Conservation (phyloP, 805 yeast species). For the Lipomyces sp. region DNA sequence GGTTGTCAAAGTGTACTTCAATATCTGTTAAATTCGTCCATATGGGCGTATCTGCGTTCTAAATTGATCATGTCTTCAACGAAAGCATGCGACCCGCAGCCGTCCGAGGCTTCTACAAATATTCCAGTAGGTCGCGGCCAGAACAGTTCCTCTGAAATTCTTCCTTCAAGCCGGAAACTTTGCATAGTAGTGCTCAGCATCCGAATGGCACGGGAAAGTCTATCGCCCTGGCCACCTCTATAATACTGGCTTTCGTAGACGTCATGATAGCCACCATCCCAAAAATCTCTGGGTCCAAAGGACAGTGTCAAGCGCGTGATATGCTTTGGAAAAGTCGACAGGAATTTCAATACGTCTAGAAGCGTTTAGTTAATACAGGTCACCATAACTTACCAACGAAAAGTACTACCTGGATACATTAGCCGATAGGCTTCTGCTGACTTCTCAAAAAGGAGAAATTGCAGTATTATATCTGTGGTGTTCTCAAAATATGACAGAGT, state of each 20-base stretch:
- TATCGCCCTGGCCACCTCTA: constrained; percentile 17
- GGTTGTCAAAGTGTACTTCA: background rate
- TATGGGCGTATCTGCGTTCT: background rate
- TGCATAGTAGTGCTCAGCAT: background rate
- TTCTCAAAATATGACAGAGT: background rate
- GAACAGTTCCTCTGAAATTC: constrained; percentile 5
- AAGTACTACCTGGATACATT: background rate
- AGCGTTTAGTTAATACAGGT: background rate
- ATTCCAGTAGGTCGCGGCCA: background rate
- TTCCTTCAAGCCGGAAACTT: background rate
- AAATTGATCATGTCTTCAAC: background rate
- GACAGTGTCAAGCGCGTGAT: background rate
- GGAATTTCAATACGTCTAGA: constrained; percentile 2
- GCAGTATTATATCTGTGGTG: background rate
- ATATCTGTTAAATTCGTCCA: background rate
- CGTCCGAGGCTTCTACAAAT: background rate
- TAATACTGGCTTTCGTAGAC: constrained; percentile 8
- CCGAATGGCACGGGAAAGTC: constrained; percentile 10
- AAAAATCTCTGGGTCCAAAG: background rate
- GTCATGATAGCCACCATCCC: constrained; percentile 5
- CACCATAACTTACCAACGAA: background rate
- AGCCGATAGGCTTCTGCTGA: background rate
- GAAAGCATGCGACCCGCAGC: background rate
- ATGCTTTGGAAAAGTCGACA: constrained; percentile 2
- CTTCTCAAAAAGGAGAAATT: background rate